These are phyloP conservation scores for Beta macrorhiza DNA, from an alignment of 179 eudicot genomes.

Conservation along the genomic window DNA sequence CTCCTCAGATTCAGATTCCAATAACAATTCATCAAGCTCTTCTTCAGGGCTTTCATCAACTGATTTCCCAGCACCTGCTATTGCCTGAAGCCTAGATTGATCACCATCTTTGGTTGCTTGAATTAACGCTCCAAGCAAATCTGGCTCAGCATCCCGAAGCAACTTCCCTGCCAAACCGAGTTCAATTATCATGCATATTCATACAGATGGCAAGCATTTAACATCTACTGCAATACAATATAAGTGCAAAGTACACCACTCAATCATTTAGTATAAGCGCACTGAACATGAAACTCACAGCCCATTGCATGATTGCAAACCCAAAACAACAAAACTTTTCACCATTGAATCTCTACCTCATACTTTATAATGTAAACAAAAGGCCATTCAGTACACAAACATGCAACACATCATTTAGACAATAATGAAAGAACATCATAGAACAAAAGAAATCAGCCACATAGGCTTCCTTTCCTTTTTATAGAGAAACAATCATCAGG, in stretches of 20 bases:
- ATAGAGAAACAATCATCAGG: neutral
- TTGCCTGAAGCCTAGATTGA: conserved; percentile 47
- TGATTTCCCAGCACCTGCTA: conserved; percentile 38
- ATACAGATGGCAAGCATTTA: neutral
- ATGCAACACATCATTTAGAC: neutral
- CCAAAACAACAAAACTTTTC: neutral
- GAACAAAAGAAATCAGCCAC: too few relatives aligned
- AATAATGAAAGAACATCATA: too few relatives aligned
- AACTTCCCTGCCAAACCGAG: conserved; percentile 55
- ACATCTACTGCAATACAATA: neutral
- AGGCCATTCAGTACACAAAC: neutral
- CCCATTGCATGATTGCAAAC: neutral
- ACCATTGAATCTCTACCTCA: neutral
- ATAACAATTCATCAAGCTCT: conserved; percentile 30
- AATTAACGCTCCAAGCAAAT: conserved; percentile 67
- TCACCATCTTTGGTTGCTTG: conserved; percentile 87
- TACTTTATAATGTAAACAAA: neutral
- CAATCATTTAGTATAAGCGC: neutral
- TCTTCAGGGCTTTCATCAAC: conserved; percentile 36
- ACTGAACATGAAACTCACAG: neutral
- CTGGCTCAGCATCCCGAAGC: conserved; percentile 69
- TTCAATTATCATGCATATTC: conserved; percentile 16
- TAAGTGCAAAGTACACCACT: neutral
- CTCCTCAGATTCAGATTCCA: conserved; percentile 42
- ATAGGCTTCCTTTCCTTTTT: too few relatives aligned